phyloP scores from a whole-genome alignment of 1,284 basidiomycete genomes.

The Peniophora sp. region DNA sequence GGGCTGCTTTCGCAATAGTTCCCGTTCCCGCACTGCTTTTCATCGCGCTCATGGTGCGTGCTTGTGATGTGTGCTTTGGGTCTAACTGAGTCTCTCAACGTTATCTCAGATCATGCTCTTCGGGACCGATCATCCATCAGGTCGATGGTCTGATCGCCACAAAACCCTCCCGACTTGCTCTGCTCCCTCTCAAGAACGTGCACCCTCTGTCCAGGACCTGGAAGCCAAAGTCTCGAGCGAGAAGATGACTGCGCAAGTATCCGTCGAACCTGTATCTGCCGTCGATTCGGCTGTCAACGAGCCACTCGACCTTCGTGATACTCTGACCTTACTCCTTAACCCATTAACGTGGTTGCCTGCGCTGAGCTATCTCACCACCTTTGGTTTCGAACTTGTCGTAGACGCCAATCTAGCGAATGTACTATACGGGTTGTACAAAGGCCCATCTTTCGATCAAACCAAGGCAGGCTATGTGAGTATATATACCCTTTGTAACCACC shows the following conservation, averaged over 20 bases:
- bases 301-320: constrained; percentile 30
- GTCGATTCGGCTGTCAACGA: constrained; percentile 44
- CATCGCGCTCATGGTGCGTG: constrained; percentile 28
- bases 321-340: constrained; percentile 28
- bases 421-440: constrained; percentile 31
- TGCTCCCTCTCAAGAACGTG: constrained; percentile 8
- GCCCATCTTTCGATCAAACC: constrained; percentile 32
- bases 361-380: constrained; percentile 35
- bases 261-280: constrained; percentile 2
- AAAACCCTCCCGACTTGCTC: constrained; percentile 28
- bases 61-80: too few species aligned
- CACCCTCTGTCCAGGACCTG: not conserved
- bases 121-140: constrained; percentile 55
- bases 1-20: constrained; percentile 48
- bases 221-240: not conserved
- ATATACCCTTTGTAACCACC: too few species aligned
- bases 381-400: constrained; percentile 53
- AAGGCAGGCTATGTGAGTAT: constrained; percentile 39
- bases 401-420: constrained; percentile 49
- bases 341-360: constrained; percentile 57
- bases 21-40: constrained; percentile 49
- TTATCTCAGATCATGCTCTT: constrained; percentile 31
- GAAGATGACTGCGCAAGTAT: not conserved
- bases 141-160: constrained; percentile 49
- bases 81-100: too few species aligned